These are phyloP conservation scores for Alternaria sp. DNA, from an alignment of 2,329 filamentous ascomycete species.

Conservation along the genomic window DNA sequence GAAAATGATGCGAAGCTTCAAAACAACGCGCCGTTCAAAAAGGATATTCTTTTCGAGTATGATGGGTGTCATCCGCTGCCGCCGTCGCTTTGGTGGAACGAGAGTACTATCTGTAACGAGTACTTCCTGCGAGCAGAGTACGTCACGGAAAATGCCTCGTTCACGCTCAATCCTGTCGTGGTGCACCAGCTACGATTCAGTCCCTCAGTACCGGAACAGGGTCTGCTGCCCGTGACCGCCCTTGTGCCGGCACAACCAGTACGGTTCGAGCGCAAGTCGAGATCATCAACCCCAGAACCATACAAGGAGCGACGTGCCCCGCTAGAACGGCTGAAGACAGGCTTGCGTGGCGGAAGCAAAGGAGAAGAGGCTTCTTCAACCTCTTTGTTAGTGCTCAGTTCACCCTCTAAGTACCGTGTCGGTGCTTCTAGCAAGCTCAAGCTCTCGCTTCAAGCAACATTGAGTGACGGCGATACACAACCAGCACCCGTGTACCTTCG, in stretches of 20 bases:
- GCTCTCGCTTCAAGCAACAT: conserved; percentile 22
- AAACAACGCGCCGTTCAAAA: conserved; percentile 15
- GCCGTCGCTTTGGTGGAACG: conserved; percentile 28
- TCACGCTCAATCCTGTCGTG: conserved; percentile 25
- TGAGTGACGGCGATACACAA: conserved; percentile 7
- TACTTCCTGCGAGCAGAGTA: conserved; percentile 32
- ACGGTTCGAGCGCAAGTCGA: conserved; percentile 22
- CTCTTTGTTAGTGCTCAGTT: conserved; percentile 23
- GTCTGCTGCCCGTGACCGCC: neutral
- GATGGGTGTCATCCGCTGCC: conserved; percentile 25
- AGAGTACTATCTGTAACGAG: conserved; percentile 25
- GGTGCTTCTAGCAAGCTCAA: conserved; percentile 20
- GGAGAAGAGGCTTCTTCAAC: conserved; percentile 19
- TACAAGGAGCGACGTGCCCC: conserved; percentile 12
- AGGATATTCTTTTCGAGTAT: conserved; percentile 21
- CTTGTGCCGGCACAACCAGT: conserved; percentile 17
- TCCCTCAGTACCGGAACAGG: conserved; percentile 24
- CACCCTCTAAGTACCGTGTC: conserved; percentile 22
- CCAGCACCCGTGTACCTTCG: conserved; percentile 28
- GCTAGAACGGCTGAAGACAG: conserved; percentile 16
- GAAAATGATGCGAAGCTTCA: conserved; percentile 18
- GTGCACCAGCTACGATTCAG: conserved; percentile 28
- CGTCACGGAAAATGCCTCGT: conserved; percentile 21
- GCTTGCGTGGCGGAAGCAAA: conserved; percentile 16
- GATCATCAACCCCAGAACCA: conserved; percentile 18